A percentile compares a stretch with the other conserved stretches of the same genome.
Conservation (phyloP, 83 land plant species). For the Diphasiastrum complanatum region DNA sequence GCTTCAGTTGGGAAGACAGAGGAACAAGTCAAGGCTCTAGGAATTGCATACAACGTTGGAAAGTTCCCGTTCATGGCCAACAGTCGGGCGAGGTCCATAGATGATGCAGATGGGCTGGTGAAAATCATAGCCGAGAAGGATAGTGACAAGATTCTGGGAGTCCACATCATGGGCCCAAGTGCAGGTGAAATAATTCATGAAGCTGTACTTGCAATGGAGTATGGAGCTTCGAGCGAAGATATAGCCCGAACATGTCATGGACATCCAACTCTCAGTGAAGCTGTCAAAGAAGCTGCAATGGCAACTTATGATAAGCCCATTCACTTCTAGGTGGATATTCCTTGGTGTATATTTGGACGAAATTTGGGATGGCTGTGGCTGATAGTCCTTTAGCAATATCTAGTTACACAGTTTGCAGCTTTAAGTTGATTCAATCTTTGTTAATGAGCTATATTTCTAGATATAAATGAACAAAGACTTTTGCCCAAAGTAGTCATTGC, state of each 20-base stretch:
- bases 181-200: slow-evolving; percentile 94
- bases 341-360: too few species aligned
- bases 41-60: slow-evolving; percentile 63
- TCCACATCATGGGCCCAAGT: slow-evolving; percentile 81
- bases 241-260: slow-evolving; percentile 92
- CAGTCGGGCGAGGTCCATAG: slow-evolving; percentile 85
- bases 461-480: too few species aligned
- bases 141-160: slow-evolving; percentile 76
- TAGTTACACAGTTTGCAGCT: too few species aligned
- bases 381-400: too few species aligned
- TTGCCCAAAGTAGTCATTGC: too few species aligned
- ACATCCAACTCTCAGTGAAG: slow-evolving; percentile 95
- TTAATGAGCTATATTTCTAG: too few species aligned
- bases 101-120: slow-evolving; percentile 93
- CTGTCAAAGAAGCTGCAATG: slow-evolving; percentile 91
- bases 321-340: slow-evolving; percentile 81
- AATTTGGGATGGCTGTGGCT: too few species aligned
- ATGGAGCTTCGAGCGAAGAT: slow-evolving; percentile 92
- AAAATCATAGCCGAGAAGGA: slow-evolving; percentile 88
- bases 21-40: slow-evolving; percentile 77
- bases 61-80: slow-evolving; percentile 96
- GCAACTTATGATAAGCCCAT: slow-evolving; percentile 90
- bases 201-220: slow-evolving; percentile 71
- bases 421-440: too few species aligned
- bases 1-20: slow-evolving; percentile 94